Conservation (phyloP, 1,284 basidiomycete species). For the Exobasidium cylindrosporum region DNA sequence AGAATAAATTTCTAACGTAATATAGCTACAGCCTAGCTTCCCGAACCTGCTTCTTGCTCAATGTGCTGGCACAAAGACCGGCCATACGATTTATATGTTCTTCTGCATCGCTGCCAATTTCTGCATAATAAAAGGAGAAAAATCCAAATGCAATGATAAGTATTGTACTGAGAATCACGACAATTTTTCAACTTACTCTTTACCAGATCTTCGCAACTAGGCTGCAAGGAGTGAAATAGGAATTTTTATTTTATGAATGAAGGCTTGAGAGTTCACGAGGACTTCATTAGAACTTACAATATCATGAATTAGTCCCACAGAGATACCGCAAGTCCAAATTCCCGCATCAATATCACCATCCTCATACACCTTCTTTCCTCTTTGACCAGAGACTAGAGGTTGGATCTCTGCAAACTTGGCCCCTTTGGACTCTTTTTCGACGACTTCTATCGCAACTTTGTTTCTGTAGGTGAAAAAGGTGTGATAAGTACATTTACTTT, state of each 20-base stretch:
- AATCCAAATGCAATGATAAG: too few species aligned
- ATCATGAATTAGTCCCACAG: slow-evolving; percentile 78
- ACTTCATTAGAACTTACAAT: slow-evolving; percentile 56
- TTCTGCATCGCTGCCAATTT: slow-evolving; percentile 76
- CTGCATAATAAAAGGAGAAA: neutral
- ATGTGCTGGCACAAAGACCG: slow-evolving; percentile 2
- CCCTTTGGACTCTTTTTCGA: slow-evolving; percentile 76
- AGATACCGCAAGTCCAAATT: slow-evolving; percentile 79
- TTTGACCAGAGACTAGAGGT: slow-evolving; percentile 73
- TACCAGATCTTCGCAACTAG: slow-evolving; percentile 75
- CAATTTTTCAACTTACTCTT: slow-evolving; percentile 40
- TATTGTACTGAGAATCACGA: too few species aligned
- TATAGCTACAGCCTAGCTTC: too few species aligned
- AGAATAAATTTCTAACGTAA: too few species aligned
- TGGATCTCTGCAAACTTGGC: slow-evolving; percentile 81
- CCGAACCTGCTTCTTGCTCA: neutral
- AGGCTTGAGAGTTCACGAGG: neutral
- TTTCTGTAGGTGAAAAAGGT: too few species aligned
- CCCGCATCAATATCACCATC: slow-evolving; percentile 80
- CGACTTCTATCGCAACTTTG: slow-evolving; percentile 74
- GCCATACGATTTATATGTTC: slow-evolving; percentile 61
- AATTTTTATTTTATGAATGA: neutral
- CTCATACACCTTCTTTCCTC: slow-evolving; percentile 78
- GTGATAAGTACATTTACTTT: neutral
- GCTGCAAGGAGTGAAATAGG: slow-evolving; percentile 50